phyloP scores from a whole-genome alignment of 148 eudicot genomes.

The Chenopodium album region DNA sequence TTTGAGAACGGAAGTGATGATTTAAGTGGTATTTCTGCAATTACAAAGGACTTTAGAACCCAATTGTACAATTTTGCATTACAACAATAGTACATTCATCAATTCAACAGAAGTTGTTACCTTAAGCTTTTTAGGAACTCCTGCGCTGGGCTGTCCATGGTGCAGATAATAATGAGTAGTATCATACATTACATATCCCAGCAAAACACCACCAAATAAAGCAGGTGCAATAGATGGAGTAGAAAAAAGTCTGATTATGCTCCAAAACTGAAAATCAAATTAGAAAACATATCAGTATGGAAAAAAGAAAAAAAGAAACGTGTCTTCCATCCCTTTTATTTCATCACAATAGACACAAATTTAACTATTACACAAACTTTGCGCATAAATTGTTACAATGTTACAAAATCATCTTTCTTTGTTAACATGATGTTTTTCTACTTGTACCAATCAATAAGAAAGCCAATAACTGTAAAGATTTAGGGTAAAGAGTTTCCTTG shows the following conservation, averaged over 20 bases:
- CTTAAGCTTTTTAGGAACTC: slow-evolving; percentile 57
- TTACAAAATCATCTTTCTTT: too few relatives aligned
- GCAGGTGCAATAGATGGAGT: slow-evolving; percentile 62
- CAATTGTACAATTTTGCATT: neutral
- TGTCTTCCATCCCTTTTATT: neutral
- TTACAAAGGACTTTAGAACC: neutral
- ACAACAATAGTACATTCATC: neutral
- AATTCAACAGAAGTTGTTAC: slow-evolving; percentile 29
- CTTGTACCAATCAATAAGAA: neutral
- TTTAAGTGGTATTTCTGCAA: slow-evolving; percentile 81
- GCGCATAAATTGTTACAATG: neutral
- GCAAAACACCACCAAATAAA: slow-evolving; percentile 60
- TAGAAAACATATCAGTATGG: neutral
- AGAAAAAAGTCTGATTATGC: slow-evolving; percentile 43
- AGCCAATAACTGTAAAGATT: neutral
- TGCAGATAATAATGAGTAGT: slow-evolving; percentile 81
- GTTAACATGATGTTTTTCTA: neutral
- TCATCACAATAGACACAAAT: neutral
- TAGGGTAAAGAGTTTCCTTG: neutral
- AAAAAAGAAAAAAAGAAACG: neutral
- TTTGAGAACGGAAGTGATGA: slow-evolving; percentile 72
- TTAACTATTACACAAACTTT: neutral
- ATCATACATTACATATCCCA: slow-evolving; percentile 78
- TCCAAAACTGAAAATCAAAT: slow-evolving; percentile 55
- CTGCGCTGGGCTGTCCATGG: slow-evolving; percentile 63